Evolutionary conservation across 2,329 filamentous ascomycete genomes (phyloP).

Genomic region (Calonectria ilicicola): DNA sequence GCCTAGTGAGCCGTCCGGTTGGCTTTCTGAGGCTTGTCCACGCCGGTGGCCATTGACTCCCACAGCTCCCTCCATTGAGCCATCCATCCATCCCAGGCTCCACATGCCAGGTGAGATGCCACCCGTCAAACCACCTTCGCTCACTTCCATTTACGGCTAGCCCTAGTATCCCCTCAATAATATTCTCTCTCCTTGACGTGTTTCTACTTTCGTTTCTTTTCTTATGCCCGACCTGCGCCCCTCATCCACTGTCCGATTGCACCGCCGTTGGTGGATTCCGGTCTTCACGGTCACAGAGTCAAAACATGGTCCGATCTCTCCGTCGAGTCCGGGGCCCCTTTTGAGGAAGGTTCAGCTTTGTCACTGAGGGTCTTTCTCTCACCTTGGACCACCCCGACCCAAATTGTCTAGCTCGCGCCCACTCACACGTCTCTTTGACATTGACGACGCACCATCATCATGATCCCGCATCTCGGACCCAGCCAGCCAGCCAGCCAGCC

Average conservation of each 20-base stretch:
- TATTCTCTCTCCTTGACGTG: slow-evolving; percentile 12
- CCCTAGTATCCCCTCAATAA: slow-evolving; percentile 6
- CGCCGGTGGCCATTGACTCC: slow-evolving; percentile 11
- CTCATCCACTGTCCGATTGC: slow-evolving; percentile 25
- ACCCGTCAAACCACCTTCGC: slow-evolving; percentile 19
- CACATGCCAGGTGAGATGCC: slow-evolving; percentile 34
- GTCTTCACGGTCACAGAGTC: slow-evolving; percentile 19
- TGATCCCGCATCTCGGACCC: slow-evolving; percentile 20
- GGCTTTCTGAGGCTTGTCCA: slow-evolving; percentile 18
- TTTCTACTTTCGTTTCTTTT: slow-evolving; percentile 21
- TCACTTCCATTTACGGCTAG: slow-evolving; percentile 27
- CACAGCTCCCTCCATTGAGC: slow-evolving; percentile 4
- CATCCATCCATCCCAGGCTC: slow-evolving; percentile 23
- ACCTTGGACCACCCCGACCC: background rate
- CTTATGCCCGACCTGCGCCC: slow-evolving; percentile 17
- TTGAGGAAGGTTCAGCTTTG: slow-evolving; percentile 11
- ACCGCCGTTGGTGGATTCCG: slow-evolving; percentile 27
- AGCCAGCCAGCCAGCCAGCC: slow-evolving; percentile 11
- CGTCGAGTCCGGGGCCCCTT: slow-evolving; percentile 13
- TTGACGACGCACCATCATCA: slow-evolving; percentile 31
- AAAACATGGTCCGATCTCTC: slow-evolving; percentile 29
- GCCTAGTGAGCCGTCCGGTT: slow-evolving; percentile 30
- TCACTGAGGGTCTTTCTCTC: background rate
- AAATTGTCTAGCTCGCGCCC: slow-evolving; percentile 23
- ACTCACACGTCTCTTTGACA: slow-evolving; percentile 24